Base-by-base conservation (phyloP, 495 filamentous ascomycete species). In the Neurospora sp. region DNA sequence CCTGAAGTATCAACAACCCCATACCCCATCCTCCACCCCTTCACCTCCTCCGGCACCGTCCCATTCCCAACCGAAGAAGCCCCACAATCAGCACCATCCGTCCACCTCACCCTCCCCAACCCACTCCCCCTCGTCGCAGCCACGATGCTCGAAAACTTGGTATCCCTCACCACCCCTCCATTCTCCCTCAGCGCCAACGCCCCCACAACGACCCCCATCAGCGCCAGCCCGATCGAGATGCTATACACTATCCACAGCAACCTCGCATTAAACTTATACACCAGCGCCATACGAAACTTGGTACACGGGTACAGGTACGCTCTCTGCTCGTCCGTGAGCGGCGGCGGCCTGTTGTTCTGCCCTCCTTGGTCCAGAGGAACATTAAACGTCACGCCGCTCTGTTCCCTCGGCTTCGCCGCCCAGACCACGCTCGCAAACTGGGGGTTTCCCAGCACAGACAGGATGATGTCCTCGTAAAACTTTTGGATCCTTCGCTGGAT, bases 201-300 rank as follows among this genome's bases (percentile, higher is more conserved):
- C 22, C 82, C 82, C 0, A 70, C 59, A 2, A 75, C 71, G 3
- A 80, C 72, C 9, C 71, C 81, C 3, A 65, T 70, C 18, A 76
- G 44, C 4, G 75, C 76, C 31, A 82, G 72, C 40, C 75, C n/a
- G 42, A 82, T 78, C 9, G 78, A 71, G 31, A 82, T 75, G 38
- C 75, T 68, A 31, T 83, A 83, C 20, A 82, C 81, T 44, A 82
- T 80, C 80, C 82, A 83, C 39, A 83, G 73, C 65, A 82, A 78
- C 22, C 78, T 73, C 37, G 70, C 75, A 71, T 80, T 77, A 35
- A 80, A 83, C 11, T 71, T 72, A 48, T 79, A 83, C 40, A 77
- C 48, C 68, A 81, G 79, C 59, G 77, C 77, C 37, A 70, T 74
- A 40, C 79, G 70, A 12, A 75, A 78, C 59, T 76, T 74, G 12